Evolutionary conservation across 768 basidiomycete genomes (phyloP).

Genomic region (Agaricus sinodeliciosus): DNA sequence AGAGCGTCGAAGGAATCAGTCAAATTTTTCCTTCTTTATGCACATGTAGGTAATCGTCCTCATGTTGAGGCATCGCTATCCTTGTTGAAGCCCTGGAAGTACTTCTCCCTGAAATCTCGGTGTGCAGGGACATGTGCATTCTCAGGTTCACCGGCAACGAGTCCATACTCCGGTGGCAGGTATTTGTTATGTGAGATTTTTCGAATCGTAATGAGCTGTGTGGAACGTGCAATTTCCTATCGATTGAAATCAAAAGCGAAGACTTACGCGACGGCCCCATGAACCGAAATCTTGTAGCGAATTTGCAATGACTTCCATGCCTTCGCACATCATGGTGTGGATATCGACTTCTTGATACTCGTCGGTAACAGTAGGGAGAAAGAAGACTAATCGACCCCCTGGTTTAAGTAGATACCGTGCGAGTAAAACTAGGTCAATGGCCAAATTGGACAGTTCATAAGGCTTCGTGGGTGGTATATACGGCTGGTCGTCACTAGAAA

Average conservation of each 20-base stretch:
- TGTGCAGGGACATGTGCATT: slow-evolving; percentile 67
- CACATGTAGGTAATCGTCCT: no score
- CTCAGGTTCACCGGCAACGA: slow-evolving; percentile 11
- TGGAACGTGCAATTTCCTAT: neutral
- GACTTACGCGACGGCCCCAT: slow-evolving; percentile 85
- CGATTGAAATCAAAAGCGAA: neutral
- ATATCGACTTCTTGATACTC: slow-evolving; percentile 89
- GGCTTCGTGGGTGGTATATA: slow-evolving; percentile 90
- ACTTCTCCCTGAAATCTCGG: slow-evolving; percentile 82
- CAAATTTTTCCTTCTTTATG: no score
- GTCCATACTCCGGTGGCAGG: slow-evolving; percentile 50
- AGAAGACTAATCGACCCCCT: slow-evolving; percentile 88
- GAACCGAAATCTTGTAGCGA: slow-evolving; percentile 91
- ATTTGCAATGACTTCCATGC: slow-evolving; percentile 85
- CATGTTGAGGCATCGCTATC: neutral
- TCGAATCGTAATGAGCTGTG: slow-evolving; percentile 84
- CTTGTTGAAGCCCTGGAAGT: slow-evolving; percentile 71
- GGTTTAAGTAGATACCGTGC: slow-evolving; percentile 83
- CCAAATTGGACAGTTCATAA: slow-evolving; percentile 85
- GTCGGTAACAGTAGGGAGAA: slow-evolving; percentile 88
- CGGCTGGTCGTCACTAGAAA: slow-evolving; percentile 52
- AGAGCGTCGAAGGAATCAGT: no score
- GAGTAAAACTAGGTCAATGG: slow-evolving; percentile 72
- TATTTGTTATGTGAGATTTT: slow-evolving; percentile 47
- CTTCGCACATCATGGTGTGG: slow-evolving; percentile 67